Evolutionary conservation across 1,139 yeast species (phyloP).

Genomic region (Williopsis jadinii): DNA sequence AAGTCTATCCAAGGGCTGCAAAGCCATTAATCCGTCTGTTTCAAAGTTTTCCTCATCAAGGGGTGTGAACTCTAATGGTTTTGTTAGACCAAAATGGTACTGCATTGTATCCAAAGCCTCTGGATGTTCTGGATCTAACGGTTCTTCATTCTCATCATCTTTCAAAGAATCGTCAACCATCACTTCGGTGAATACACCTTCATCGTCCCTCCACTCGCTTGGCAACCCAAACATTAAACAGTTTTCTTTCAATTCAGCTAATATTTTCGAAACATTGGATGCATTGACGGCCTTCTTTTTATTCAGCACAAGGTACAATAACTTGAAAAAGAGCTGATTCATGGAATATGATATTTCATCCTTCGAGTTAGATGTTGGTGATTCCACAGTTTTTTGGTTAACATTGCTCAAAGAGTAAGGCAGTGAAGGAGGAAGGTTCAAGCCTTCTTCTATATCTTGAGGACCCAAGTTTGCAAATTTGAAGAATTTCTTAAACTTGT

Average conservation of each 20-base stretch:
- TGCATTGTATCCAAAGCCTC: constrained; percentile 29
- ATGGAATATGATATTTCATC: constrained; percentile 23
- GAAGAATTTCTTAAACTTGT: constrained; percentile 34
- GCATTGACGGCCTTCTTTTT: constrained; percentile 33
- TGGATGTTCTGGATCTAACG: constrained; percentile 34
- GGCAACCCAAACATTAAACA: constrained; percentile 36
- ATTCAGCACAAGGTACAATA: constrained; percentile 36
- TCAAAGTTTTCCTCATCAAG: constrained; percentile 34
- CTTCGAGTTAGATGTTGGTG: neutral
- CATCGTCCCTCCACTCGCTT: constrained; percentile 37
- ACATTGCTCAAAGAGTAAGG: constrained; percentile 18
- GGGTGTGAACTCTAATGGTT: constrained; percentile 25
- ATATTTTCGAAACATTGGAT: constrained; percentile 28
- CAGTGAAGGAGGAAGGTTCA: constrained; percentile 28
- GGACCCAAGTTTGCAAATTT: constrained; percentile 34
- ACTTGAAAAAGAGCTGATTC: constrained; percentile 31
- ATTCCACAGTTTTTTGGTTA: constrained; percentile 11
- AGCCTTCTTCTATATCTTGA: constrained; percentile 44
- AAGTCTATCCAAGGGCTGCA: constrained; percentile 40
- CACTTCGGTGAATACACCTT: constrained; percentile 18
- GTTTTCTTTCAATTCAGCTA: constrained; percentile 35
- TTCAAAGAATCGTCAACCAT: constrained; percentile 13
- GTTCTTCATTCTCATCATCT: constrained; percentile 13
- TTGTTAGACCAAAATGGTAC: constrained; percentile 19
- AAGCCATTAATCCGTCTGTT: constrained; percentile 36